phyloP scores from a whole-genome alignment of 129 eudicot genomes.

The Scalesia atractyloides region DNA sequence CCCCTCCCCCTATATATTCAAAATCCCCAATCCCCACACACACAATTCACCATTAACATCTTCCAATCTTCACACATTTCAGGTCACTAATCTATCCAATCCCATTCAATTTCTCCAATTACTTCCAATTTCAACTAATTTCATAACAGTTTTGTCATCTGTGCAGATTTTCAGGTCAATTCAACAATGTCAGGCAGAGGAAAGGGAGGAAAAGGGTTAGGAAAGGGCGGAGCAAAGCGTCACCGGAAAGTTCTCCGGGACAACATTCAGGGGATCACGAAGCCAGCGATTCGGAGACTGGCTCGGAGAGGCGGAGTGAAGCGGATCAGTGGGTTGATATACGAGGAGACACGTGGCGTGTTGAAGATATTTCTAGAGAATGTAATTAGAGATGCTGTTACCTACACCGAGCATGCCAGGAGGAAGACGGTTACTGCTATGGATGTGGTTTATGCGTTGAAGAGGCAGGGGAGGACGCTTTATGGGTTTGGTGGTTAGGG shows the following conservation, averaged over 20 bases:
- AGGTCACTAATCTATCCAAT: slow-evolving; percentile 1
- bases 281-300: slow-evolving; percentile 34
- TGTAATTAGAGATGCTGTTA: slow-evolving; percentile 32
- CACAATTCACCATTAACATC: neutral
- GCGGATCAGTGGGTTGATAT: slow-evolving; percentile 32
- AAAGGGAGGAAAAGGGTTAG: slow-evolving; percentile 56
- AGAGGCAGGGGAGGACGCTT: slow-evolving; percentile 33
- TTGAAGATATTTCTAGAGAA: slow-evolving; percentile 39
- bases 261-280: slow-evolving; percentile 39
- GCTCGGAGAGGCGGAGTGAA: slow-evolving; percentile 40
- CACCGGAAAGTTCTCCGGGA: slow-evolving; percentile 53
- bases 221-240: slow-evolving; percentile 55
- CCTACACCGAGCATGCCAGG: slow-evolving; percentile 36
- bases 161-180: neutral
- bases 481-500: slow-evolving; percentile 43
- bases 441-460: slow-evolving; percentile 43
- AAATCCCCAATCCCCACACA: neutral
- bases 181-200: slow-evolving; percentile 46
- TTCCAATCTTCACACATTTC: neutral
- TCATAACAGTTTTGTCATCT: neutral
- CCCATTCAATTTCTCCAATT: no score
- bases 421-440: slow-evolving; percentile 39
- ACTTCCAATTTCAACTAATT: no score
- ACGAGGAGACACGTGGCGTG: slow-evolving; percentile 39
- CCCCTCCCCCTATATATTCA: slow-evolving; percentile 23